Evolutionary conservation across 441 rosid species (phyloP).

Genomic region (Manihot esculenta): DNA sequence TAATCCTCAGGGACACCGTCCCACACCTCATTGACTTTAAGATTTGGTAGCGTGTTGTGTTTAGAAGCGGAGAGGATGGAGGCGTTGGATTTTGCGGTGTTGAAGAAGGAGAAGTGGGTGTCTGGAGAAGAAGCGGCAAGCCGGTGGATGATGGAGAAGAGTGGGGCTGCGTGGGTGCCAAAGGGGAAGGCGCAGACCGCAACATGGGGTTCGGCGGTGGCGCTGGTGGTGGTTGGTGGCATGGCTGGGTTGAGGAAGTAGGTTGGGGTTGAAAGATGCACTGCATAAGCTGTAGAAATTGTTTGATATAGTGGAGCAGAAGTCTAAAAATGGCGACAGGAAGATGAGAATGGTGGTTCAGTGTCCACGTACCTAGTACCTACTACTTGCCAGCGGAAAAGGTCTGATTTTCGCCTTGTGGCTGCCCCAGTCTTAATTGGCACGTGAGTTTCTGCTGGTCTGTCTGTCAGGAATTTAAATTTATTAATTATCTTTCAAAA

Average conservation of each 20-base stretch:
- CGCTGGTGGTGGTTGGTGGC: not conserved
- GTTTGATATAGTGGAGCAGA: too few relatives aligned
- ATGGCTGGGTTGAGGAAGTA: not conserved
- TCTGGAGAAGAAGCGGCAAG: slow-evolving; percentile 31
- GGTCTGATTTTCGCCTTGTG: too few relatives aligned
- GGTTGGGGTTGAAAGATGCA: too few relatives aligned
- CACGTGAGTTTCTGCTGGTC: too few relatives aligned
- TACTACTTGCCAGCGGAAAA: too few relatives aligned
- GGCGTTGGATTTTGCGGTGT: slow-evolving; percentile 34
- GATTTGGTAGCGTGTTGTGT: slow-evolving; percentile 16
- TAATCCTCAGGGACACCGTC: slow-evolving; percentile 50
- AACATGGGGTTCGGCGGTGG: slow-evolving; percentile 21
- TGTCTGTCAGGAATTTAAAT: too few relatives aligned
- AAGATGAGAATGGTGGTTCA: not conserved
- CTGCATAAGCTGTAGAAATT: too few relatives aligned
- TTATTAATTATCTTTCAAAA: too few relatives aligned
- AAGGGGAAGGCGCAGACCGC: slow-evolving; percentile 54
- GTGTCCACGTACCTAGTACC: too few relatives aligned
- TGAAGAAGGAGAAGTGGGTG: slow-evolving; percentile 44
- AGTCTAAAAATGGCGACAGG: not conserved
- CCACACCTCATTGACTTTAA: slow-evolving; percentile 36
- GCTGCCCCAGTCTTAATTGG: too few relatives aligned
- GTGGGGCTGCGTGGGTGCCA: slow-evolving; percentile 43
- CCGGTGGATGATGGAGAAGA: slow-evolving; percentile 35
- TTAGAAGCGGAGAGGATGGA: slow-evolving; percentile 25